Conservation (phyloP, 2,329 filamentous ascomycete species). For the Colletotrichum sojae region DNA sequence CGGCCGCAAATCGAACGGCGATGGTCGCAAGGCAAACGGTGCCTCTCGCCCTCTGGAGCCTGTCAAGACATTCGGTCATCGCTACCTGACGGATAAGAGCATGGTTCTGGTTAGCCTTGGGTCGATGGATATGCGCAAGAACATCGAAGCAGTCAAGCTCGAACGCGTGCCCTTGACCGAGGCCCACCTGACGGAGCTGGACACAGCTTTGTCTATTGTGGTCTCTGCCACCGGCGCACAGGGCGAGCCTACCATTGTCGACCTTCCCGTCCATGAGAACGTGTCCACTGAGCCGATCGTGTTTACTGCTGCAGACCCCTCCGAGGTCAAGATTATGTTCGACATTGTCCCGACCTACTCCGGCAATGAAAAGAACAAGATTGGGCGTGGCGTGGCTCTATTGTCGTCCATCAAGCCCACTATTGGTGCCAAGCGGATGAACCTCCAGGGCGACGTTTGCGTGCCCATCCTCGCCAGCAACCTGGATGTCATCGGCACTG, state of each 20-base stretch:
- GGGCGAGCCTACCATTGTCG: conserved; percentile 90
- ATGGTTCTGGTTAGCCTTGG: conserved; percentile 94
- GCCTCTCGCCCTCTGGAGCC: conserved; percentile 75
- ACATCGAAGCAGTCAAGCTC: conserved; percentile 83
- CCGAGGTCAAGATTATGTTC: conserved; percentile 90
- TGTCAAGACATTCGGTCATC: conserved; percentile 95
- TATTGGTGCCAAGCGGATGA: conserved; percentile 89
- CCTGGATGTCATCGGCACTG: conserved; percentile 91
- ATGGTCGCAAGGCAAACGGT: conserved; percentile 69
- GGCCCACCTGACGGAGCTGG: conserved; percentile 92
- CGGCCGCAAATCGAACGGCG: conserved; percentile 63
- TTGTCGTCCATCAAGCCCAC: conserved; percentile 88
- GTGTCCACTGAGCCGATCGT: conserved; percentile 94
- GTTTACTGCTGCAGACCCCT: conserved; percentile 83
- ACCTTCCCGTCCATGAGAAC: conserved; percentile 93
- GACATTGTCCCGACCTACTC: conserved; percentile 97
- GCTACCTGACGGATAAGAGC: conserved; percentile 90
- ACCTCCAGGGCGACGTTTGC: conserved; percentile 90
- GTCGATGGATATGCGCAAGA: conserved; percentile 93
- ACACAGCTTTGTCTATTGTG: conserved; percentile 93
- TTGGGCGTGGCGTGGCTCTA: conserved; percentile 90
- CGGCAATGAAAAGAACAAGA: conserved; percentile 87
- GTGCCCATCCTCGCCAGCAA: conserved; percentile 90
- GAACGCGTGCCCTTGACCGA: conserved; percentile 90
- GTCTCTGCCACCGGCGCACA: conserved; percentile 87